These are phyloP conservation scores for Cenchrus purpureus DNA, from an alignment of 176 grass and related monocot genomes.

Conservation along the genomic window DNA sequence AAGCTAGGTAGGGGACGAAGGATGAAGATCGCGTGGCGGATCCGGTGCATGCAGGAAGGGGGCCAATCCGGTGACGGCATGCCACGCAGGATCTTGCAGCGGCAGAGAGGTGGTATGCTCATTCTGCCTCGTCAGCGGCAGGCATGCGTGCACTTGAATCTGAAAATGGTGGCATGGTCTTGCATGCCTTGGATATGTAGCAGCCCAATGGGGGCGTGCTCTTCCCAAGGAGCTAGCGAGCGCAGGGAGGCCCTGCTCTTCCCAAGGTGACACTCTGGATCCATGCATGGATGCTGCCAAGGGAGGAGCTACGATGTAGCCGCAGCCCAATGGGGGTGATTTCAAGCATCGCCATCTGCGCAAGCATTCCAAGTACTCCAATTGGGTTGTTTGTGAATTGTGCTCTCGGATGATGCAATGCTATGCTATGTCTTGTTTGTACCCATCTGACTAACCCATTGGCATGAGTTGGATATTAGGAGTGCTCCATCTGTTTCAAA, in stretches of 20 bases:
- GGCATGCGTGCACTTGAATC: neutral
- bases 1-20: slow-evolving; percentile 26
- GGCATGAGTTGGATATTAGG: too few relatives aligned
- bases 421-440: neutral
- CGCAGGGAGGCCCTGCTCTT: neutral
- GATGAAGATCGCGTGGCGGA: slow-evolving; percentile 37
- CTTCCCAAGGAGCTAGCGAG: neutral
- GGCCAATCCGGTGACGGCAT: neutral
- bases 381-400: neutral
- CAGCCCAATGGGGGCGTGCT: neutral
- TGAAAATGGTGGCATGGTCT: neutral
- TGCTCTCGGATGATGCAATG: neutral
- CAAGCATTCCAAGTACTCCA: neutral
- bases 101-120: neutral
- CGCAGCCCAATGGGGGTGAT: neutral
- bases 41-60: slow-evolving; percentile 38
- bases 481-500: too few relatives aligned
- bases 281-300: neutral
- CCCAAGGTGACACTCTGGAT: neutral
- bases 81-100: slow-evolving; percentile 1
- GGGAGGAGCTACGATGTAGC: neutral
- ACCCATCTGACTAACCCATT: too few relatives aligned
- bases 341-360: neutral
- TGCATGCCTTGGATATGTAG: neutral
- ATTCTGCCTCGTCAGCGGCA: neutral